A percentile compares a stretch with the other conserved stretches of the same genome.
Evolutionary conservation across 2,329 filamentous ascomycete species (phyloP).

Genomic region (Pseudopithomyces chartarum): DNA sequence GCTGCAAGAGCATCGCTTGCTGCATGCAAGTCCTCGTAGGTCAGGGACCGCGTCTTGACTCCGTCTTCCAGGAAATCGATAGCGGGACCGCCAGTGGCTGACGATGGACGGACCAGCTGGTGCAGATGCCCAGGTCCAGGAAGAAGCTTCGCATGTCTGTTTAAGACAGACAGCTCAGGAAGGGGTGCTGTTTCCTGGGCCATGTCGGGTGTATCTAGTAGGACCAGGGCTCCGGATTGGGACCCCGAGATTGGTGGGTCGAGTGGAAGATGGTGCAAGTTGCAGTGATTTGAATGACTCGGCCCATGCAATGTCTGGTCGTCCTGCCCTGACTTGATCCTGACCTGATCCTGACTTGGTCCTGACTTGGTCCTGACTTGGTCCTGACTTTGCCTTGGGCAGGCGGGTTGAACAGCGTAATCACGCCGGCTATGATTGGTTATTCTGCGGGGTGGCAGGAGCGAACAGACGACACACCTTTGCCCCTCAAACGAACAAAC

Average conservation of each 20-base stretch:
- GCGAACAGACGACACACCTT: not conserved
- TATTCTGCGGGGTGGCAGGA: not conserved
- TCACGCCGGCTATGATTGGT: not conserved
- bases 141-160: constrained; percentile 58
- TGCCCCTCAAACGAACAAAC: not conserved
- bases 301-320: not conserved
- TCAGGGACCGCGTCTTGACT: constrained; percentile 54
- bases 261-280: not conserved
- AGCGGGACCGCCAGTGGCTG: constrained; percentile 51
- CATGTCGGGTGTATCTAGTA: constrained; percentile 27
- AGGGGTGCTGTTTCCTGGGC: constrained; percentile 17
- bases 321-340: too few species aligned
- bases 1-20: constrained; percentile 62
- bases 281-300: not conserved
- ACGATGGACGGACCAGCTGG: constrained; percentile 61
- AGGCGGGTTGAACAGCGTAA: not conserved
- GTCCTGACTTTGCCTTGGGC: too few species aligned
- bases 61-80: constrained; percentile 66
- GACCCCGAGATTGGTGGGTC: too few species aligned
- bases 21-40: constrained; percentile 67
- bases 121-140: constrained; percentile 64
- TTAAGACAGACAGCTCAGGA: constrained; percentile 53
- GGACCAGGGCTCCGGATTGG: not conserved
- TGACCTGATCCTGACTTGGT: too few species aligned
- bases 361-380: too few species aligned